Evolutionary conservation across 176 grass and related monocot genomes (phyloP).

Genomic region (Cenchrus fungigraminus): DNA sequence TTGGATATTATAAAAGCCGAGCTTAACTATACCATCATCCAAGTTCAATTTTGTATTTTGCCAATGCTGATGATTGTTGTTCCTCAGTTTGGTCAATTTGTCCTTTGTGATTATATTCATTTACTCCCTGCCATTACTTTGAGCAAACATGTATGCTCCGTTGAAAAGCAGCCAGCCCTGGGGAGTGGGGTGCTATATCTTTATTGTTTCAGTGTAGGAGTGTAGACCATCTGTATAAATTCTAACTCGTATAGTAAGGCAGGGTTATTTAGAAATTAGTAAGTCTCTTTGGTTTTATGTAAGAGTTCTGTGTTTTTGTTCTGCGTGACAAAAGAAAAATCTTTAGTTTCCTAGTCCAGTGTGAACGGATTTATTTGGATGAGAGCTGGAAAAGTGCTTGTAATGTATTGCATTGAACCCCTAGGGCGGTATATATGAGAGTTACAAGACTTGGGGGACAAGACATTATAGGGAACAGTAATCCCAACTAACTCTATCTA

Average conservation of each 20-base stretch:
- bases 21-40: neutral
- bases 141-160: neutral
- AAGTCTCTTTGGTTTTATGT: slow-evolving; percentile 28
- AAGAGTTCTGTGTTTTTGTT: neutral
- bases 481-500: no score
- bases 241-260: neutral
- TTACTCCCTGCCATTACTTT: neutral
- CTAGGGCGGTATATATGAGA: no score
- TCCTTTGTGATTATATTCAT: slow-evolving; percentile 2
- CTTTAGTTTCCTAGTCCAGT: slow-evolving; percentile 16
- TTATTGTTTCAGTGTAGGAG: neutral
- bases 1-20: neutral
- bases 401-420: no score
- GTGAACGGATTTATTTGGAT: neutral
- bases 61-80: neutral
- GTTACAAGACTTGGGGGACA: no score
- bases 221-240: neutral
- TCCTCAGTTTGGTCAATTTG: neutral
- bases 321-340: slow-evolving; percentile 1
- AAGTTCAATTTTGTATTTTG: neutral
- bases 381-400: neutral
- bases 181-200: neutral
- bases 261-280: neutral
- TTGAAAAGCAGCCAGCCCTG: neutral
- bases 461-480: no score